phyloP scores from a whole-genome alignment of 352 stramenopile species.

The Hyaloperonospora arabidopsidis region DNA sequence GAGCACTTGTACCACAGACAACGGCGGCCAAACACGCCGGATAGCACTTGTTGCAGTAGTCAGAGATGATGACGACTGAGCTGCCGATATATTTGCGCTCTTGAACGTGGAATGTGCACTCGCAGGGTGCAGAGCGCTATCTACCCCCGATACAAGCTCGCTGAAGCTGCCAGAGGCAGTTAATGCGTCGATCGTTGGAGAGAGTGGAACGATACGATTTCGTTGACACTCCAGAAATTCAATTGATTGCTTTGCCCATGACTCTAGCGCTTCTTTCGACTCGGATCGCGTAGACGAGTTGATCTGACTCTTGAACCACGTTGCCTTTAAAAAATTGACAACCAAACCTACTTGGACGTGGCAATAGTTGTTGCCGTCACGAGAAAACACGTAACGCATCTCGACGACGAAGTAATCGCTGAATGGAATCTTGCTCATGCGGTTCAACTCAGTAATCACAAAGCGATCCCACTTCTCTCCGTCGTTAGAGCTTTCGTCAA shows the following conservation, averaged over 20 bases:
- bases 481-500: constrained; percentile 32
- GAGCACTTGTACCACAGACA: constrained; percentile 25
- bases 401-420: constrained; percentile 82
- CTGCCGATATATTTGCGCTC: not conserved
- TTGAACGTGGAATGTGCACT: constrained; percentile 5
- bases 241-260: constrained; percentile 48
- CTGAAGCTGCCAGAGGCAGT: constrained; percentile 18
- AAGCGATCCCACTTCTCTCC: constrained; percentile 49
- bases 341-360: constrained; percentile 62
- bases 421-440: constrained; percentile 73
- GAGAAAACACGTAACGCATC: constrained; percentile 67
- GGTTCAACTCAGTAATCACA: constrained; percentile 52
- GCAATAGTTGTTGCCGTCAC: constrained; percentile 66
- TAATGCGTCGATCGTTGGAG: constrained; percentile 12
- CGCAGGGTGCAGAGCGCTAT: constrained; percentile 8
- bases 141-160: constrained; percentile 18
- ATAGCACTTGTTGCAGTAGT: not conserved
- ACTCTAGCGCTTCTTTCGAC: constrained; percentile 57
- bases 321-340: constrained; percentile 74
- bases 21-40: constrained; percentile 4
- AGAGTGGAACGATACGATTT: constrained; percentile 19
- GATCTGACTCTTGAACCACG: constrained; percentile 82
- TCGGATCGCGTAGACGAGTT: constrained; percentile 67
- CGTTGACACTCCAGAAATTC: constrained; percentile 36
- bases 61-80: not conserved